Percentiles rank a stretch among this genome's conserved stretches.
Evolutionary conservation across 768 basidiomycete species (phyloP).

Genomic region (Pisolithus sp.): DNA sequence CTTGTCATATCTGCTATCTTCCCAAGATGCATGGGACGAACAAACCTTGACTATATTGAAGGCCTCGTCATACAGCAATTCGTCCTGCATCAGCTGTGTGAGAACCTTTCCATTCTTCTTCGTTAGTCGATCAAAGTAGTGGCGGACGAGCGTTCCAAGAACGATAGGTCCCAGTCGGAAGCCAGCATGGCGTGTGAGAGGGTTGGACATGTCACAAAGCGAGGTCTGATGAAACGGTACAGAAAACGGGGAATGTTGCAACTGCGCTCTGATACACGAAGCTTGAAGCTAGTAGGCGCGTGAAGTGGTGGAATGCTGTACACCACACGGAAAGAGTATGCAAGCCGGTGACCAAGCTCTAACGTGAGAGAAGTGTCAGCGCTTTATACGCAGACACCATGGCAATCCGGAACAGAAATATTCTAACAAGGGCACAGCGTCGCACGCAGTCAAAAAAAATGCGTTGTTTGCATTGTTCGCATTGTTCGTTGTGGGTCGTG

Average conservation of each 20-base stretch:
- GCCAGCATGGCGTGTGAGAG: constrained; percentile 57
- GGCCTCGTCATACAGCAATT: constrained; percentile 75
- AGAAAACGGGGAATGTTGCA: too few species aligned
- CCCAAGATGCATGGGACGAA: background rate
- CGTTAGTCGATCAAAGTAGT: constrained; percentile 69
- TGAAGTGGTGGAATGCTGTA: background rate
- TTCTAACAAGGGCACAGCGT: too few species aligned
- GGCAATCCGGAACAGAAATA: too few species aligned
- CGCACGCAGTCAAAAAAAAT: too few species aligned
- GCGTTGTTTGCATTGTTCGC: too few species aligned
- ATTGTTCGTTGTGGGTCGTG: too few species aligned
- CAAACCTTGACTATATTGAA: constrained; percentile 71
- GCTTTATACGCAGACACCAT: too few species aligned
- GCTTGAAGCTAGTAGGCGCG: background rate
- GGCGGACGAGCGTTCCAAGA: constrained; percentile 74
- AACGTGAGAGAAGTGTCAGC: too few species aligned
- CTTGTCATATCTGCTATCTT: background rate
- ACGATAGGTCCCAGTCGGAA: constrained; percentile 66
- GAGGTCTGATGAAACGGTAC: background rate
- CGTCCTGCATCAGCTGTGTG: constrained; percentile 56
- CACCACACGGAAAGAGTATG: background rate
- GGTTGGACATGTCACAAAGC: constrained; percentile 33
- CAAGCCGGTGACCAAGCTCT: too few species aligned
- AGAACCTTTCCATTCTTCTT: constrained; percentile 35
- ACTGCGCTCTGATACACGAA: background rate